Evolutionary conservation across 2,329 filamentous ascomycete genomes (phyloP).

Genomic region (Blastomyces percursus): DNA sequence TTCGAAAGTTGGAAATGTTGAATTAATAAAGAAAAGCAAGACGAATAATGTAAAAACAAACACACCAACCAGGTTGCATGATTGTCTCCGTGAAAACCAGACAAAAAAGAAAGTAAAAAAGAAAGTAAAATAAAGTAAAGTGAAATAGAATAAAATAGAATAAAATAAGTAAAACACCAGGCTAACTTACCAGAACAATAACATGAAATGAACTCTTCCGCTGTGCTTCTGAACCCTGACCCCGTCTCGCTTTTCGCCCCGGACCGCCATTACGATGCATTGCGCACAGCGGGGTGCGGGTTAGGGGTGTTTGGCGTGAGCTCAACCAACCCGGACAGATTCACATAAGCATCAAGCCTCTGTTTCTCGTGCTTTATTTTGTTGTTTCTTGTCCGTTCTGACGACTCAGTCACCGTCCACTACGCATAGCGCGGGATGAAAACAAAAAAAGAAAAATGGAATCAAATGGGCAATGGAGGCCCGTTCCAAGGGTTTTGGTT

Average conservation of each 20-base stretch:
- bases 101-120: not conserved
- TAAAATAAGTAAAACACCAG: not conserved
- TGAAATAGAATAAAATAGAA: slow-evolving; percentile 2
- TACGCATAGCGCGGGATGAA: not conserved
- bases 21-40: slow-evolving; percentile 5
- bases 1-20: not conserved
- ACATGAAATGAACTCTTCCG: slow-evolving; percentile 52
- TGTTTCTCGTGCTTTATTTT: not conserved
- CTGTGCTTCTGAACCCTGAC: slow-evolving; percentile 9
- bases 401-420: not conserved
- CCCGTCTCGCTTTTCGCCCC: slow-evolving; percentile 4
- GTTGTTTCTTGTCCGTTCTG: not conserved
- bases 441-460: too few relatives aligned
- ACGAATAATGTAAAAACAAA: too few relatives aligned
- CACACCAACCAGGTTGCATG: not conserved
- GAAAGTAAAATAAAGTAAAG: slow-evolving; percentile 9
- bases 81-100: not conserved
- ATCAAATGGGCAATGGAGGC: not conserved
- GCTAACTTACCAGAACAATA: slow-evolving; percentile 58
- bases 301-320: not conserved
- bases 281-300: not conserved
- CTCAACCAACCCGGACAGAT: not conserved
- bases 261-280: slow-evolving; percentile 9
- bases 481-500: not conserved
- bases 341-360: not conserved